Evolutionary conservation across 768 basidiomycete species (phyloP), one percentile per base, ranked within the genome.

Genomic region (Mycena amicta): DNA sequence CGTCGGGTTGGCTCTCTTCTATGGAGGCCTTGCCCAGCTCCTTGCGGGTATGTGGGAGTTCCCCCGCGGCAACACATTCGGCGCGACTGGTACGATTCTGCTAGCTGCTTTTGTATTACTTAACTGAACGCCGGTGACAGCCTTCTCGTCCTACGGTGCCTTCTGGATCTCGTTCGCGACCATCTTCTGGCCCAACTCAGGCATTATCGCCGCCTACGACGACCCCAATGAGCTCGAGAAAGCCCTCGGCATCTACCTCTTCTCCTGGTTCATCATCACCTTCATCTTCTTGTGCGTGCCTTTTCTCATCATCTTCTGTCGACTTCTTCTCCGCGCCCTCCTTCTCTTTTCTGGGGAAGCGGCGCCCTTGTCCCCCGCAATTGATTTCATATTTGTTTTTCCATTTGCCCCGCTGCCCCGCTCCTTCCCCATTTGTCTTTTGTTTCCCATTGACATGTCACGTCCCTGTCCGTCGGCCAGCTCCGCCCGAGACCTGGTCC

Each of bases 31-130:
- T 29, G 87, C 81, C 13, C 94, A 95, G 70, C 78, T 95, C 46
- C 75, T 95, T 37, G 93, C 93, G 28, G 94, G 94, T 40, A 92
- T 94, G 88, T 93, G 92, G 92, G 87, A 88, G 72, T 88, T 87
- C 74, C 83, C 85, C 16, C 73, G 80, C 29, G 86, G 86, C 1
- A 91, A 92, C 62, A 76, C 74, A 0, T 90, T 92, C 61, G 88
- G 86, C 64, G 89, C 82, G 12, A 86, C 89, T 27, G 88, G 89
- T 89, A 39, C 72, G 87, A 80, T 79, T 1, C n/a, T n/a, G n/a
- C n/a, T 81, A 81, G 70, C 71, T 77, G 1, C 78, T 77, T 39
- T 82, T 79, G 22, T 73, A 74, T 83, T 55, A 71, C 23, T 5
- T 40, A 33, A 22, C 25, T 26, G 26, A 28, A 26, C 39, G 50